Base-by-base conservation (phyloP, 2,329 filamentous ascomycete genomes). In the Aurifilum marmelostoma region DNA sequence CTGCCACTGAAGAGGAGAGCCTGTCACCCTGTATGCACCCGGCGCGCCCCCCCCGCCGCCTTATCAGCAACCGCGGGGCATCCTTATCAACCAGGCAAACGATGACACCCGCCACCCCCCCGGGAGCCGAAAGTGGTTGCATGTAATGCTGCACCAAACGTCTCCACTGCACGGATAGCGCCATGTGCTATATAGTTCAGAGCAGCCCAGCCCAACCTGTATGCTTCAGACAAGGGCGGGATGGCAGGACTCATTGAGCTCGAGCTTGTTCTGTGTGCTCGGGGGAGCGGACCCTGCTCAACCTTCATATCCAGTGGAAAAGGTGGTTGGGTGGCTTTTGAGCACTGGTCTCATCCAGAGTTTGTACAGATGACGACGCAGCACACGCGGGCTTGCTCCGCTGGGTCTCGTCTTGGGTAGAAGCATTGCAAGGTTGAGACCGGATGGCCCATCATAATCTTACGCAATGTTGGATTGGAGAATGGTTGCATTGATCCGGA, bases 31-130 rank as follows among this genome's bases (percentile, higher is more conserved):
- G n/a, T n/a, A n/a, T n/a, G n/a, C n/a, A n/a, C n/a, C n/a, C n/a
- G n/a, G n/a, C n/a, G n/a, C n/a, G n/a, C n/a, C n/a, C n/a, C n/a
- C n/a, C n/a, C n/a, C n/a, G n/a, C 50, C 50, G 8, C 50, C 50
- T 54, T 69, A 69, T 67, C 68, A 61, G 54, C 16, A 39, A 61
- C 54, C 65, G 68, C 68, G 68, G 68, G 68, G 68, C 60, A 64
- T 14, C 1, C 65, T 69, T 69, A 69, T 69, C 68, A 50, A 43
- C 18, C 24, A 14, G 52, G n/a, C 56, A 58, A 41, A 29, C 37
- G 9, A 16, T 8, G 27, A 59, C n/a, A 18, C 41, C 39, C 39
- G n/a, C n/a, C n/a, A n/a, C 41, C 41, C 41, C 61, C 16, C 32
- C 58, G 12, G 41, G 24, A 12, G 50, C 34, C 43, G 32, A 32